Conservation (phyloP, 2,329 filamentous ascomycete species). For the Torrubiella hemipterigena region DNA sequence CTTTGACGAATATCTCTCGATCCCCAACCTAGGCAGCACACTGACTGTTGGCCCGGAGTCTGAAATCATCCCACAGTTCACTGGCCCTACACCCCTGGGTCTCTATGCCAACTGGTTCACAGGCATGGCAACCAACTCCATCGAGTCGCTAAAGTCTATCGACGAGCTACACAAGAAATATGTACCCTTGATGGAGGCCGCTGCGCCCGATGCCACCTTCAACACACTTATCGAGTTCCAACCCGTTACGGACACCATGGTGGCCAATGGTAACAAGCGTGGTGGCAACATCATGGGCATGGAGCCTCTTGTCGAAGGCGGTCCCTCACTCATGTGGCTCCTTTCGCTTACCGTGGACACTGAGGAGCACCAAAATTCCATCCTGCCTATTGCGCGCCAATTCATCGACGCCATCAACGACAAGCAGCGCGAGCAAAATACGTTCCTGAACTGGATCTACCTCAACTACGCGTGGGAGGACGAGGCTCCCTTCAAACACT, state of each 20-base stretch:
- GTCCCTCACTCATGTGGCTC: slow-evolving; percentile 23
- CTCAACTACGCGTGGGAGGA: slow-evolving; percentile 29
- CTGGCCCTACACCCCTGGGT: slow-evolving; percentile 18
- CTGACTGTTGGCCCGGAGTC: slow-evolving; percentile 11
- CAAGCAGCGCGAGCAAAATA: slow-evolving; percentile 14
- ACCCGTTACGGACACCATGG: slow-evolving; percentile 16
- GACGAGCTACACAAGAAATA: slow-evolving; percentile 16
- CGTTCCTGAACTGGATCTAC: slow-evolving; percentile 23
- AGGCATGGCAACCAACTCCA: slow-evolving; percentile 15
- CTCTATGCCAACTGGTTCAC: slow-evolving; percentile 21
- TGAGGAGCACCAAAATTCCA: slow-evolving; percentile 18
- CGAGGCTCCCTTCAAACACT: slow-evolving; percentile 24
- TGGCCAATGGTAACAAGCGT: slow-evolving; percentile 10
- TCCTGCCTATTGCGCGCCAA: slow-evolving; percentile 16
- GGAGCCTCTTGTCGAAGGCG: slow-evolving; percentile 19
- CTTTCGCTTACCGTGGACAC: slow-evolving; percentile 25
- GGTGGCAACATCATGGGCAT: slow-evolving; percentile 21
- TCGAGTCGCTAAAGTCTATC: slow-evolving; percentile 17
- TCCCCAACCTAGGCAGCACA: slow-evolving; percentile 12
- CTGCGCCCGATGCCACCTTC: slow-evolving; percentile 13
- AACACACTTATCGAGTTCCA: slow-evolving; percentile 18
- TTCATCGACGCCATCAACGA: slow-evolving; percentile 13
- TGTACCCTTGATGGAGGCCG: slow-evolving; percentile 14
- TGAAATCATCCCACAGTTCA: slow-evolving; percentile 18
- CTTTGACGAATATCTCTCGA: slow-evolving; percentile 11